Evolutionary conservation across 2,329 filamentous ascomycete genomes (phyloP).

Genomic region (Neoscytalidium dimidiatum): DNA sequence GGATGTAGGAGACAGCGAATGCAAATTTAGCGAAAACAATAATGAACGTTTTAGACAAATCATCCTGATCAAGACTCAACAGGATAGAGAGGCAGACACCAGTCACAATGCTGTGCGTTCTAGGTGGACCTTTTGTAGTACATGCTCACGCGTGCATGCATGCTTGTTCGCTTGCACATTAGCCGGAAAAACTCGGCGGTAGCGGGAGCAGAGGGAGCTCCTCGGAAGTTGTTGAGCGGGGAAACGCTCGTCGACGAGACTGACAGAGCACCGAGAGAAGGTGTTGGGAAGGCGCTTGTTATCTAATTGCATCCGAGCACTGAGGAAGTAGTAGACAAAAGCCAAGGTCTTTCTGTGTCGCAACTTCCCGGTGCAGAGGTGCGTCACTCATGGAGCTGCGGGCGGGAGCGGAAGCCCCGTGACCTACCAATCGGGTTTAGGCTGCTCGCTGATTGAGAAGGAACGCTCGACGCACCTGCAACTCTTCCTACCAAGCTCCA

Average conservation of each 20-base stretch:
- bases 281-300: not conserved
- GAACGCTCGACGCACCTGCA: not conserved
- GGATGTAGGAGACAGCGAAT: too few species aligned
- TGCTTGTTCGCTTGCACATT: not conserved
- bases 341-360: not conserved
- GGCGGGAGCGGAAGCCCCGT: not conserved
- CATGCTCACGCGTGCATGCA: too few species aligned
- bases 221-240: not conserved
- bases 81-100: too few species aligned
- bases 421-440: too few species aligned
- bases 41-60: too few species aligned
- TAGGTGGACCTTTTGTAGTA: too few species aligned
- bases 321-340: not conserved
- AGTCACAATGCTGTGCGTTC: too few species aligned
- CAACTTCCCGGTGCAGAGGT: too few species aligned
- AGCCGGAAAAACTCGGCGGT: not conserved
- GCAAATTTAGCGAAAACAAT: too few species aligned
- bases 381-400: too few species aligned
- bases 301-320: not conserved
- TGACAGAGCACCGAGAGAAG: not conserved
- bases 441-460: not conserved
- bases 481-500: conserved; percentile 24
- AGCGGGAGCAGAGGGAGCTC: not conserved
- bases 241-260: not conserved
- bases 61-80: too few species aligned